Conservation (phyloP, 1,284 basidiomycete genomes). For the Marasmius oreades region DNA sequence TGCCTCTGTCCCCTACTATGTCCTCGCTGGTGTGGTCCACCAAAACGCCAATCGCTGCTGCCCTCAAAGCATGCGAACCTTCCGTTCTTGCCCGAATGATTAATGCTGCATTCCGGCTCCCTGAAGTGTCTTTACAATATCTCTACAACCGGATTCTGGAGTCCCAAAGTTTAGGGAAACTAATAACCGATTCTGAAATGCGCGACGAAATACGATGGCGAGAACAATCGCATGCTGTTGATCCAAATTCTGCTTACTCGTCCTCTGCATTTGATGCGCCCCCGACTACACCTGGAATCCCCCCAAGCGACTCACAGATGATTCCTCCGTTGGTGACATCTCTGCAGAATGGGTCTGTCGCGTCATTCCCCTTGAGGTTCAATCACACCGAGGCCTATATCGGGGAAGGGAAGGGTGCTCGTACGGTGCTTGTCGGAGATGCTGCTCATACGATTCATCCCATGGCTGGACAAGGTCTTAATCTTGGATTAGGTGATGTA, state of each 20-base stretch:
- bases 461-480: constrained; percentile 96
- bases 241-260: constrained; percentile 59
- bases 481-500: constrained; percentile 88
- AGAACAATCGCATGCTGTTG: constrained; percentile 64
- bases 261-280: constrained; percentile 33
- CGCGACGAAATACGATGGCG: constrained; percentile 63
- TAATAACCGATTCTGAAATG: constrained; percentile 45
- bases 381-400: constrained; percentile 89
- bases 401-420: constrained; percentile 59
- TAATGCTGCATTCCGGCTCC: constrained; percentile 90
- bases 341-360: constrained; percentile 76
- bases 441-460: constrained; percentile 96
- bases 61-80: constrained; percentile 68
- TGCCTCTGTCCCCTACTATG: constrained; percentile 75
- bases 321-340: constrained; percentile 76
- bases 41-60: constrained; percentile 71
- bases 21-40: constrained; percentile 98
- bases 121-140: constrained; percentile 70
- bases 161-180: constrained; percentile 37
- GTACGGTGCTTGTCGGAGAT: constrained; percentile 92
- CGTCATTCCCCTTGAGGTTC: constrained; percentile 88
- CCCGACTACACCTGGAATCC: constrained; percentile 41
- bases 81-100: constrained; percentile 73
- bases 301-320: constrained; percentile 56
- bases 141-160: constrained; percentile 66